Conservation (phyloP, 768 basidiomycete species). For the Tulasnella calospora region DNA sequence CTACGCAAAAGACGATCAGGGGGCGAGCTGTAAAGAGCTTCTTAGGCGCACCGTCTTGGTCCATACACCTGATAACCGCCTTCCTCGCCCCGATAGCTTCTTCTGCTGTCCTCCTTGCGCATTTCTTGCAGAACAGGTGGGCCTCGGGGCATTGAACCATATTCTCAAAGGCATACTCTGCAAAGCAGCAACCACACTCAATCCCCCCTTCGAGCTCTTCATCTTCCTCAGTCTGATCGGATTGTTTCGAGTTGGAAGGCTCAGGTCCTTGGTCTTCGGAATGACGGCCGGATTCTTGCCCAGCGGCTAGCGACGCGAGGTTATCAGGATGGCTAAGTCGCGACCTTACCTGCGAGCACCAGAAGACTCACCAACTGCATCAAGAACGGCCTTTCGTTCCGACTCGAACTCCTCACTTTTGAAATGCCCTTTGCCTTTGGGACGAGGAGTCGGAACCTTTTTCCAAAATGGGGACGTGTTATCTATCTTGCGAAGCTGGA, state of each 20-base stretch:
- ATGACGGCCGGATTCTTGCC: not conserved
- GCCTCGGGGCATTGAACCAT: conserved; percentile 88
- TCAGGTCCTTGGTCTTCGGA: not conserved
- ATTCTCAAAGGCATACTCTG: conserved; percentile 62
- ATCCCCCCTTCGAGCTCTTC: conserved; percentile 52
- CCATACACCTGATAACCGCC: conserved; percentile 65
- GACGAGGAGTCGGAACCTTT: conserved; percentile 27
- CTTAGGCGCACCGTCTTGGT: conserved; percentile 51
- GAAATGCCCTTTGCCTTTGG: conserved; percentile 27
- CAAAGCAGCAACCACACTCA: conserved; percentile 87
- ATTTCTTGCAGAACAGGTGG: conserved; percentile 77
- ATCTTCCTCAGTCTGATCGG: conserved; percentile 40
- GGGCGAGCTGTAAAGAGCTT: not conserved
- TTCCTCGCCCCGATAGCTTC: conserved; percentile 48
- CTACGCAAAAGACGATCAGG: not conserved
- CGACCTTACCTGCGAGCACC: not conserved
- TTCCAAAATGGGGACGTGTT: conserved; percentile 22
- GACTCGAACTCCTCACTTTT: conserved; percentile 41
- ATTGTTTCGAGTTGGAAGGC: conserved; percentile 31
- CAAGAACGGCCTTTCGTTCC: conserved; percentile 47
- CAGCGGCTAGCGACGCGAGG: not conserved
- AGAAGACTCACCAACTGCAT: conserved; percentile 32
- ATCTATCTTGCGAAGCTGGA: conserved; percentile 45
- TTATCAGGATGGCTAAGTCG: not conserved
- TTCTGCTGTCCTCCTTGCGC: conserved; percentile 64